phyloP scores from a whole-genome alignment of 257 asterid species.

The Sherardia arvensis region DNA sequence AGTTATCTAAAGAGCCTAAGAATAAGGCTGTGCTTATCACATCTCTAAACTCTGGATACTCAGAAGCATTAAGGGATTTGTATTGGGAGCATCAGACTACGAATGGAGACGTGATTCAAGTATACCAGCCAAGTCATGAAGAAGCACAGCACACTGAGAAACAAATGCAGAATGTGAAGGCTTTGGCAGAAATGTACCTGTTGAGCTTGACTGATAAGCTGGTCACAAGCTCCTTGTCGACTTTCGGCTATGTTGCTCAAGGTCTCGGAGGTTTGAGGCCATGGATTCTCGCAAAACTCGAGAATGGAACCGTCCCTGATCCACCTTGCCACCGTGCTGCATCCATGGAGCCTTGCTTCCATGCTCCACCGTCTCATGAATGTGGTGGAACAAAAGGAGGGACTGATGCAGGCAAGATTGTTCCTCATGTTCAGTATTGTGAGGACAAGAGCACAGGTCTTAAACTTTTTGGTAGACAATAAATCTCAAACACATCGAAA shows the following conservation, averaged over 20 bases:
- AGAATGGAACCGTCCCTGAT: slow-evolving; percentile 35
- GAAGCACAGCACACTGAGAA: slow-evolving; percentile 46
- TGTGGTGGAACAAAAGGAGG: slow-evolving; percentile 23
- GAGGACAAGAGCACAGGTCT: slow-evolving; percentile 5
- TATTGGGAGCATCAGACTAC: slow-evolving; percentile 58
- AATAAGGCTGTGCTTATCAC: slow-evolving; percentile 41
- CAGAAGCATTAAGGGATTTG: slow-evolving; percentile 41
- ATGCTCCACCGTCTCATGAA: slow-evolving; percentile 53
- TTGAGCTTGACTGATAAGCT: slow-evolving; percentile 61
- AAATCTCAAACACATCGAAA: neutral
- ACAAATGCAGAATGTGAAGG: slow-evolving; percentile 44
- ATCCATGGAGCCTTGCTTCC: slow-evolving; percentile 77
- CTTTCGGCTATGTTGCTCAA: slow-evolving; percentile 85
- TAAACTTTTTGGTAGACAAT: neutral
- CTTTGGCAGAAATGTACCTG: slow-evolving; percentile 77
- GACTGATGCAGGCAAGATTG: neutral
- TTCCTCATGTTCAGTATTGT: slow-evolving; percentile 7
- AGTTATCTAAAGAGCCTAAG: slow-evolving; percentile 22
- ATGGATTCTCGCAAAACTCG: slow-evolving; percentile 60
- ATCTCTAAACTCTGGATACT: slow-evolving; percentile 49
- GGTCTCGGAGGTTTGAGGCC: slow-evolving; percentile 77
- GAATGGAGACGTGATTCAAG: slow-evolving; percentile 46
- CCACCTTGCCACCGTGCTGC: slow-evolving; percentile 47
- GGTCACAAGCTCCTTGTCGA: slow-evolving; percentile 72
- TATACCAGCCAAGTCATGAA: slow-evolving; percentile 69